phyloP scores from a whole-genome alignment of 495 filamentous ascomycete species.

The Penicillium cosmopolitanum region DNA sequence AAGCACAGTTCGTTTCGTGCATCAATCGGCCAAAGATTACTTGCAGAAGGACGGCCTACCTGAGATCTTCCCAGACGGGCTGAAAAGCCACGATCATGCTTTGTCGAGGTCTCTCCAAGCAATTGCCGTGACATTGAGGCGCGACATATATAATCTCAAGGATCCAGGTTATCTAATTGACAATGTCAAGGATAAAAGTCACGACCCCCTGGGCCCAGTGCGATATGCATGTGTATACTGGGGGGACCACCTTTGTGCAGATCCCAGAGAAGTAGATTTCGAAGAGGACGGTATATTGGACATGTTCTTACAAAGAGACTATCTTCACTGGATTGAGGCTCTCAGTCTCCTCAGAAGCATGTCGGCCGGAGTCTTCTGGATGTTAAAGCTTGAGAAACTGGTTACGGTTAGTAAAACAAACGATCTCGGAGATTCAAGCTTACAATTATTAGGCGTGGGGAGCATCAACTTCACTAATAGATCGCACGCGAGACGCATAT shows the following conservation, averaged over 20 bases:
- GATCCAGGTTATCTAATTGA: background rate
- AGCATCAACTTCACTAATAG: background rate
- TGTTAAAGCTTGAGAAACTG: slow-evolving; percentile 15
- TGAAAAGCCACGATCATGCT: background rate
- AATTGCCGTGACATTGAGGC: background rate
- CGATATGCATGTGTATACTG: slow-evolving; percentile 1
- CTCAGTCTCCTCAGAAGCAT: slow-evolving; percentile 34
- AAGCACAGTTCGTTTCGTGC: background rate
- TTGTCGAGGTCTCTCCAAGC: background rate
- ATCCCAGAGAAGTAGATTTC: slow-evolving; percentile 1
- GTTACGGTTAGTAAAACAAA: slow-evolving; percentile 8
- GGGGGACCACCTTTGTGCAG: background rate
- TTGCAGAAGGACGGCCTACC: background rate
- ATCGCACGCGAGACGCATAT: slow-evolving; percentile 1
- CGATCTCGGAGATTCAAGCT: background rate
- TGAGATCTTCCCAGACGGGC: background rate
- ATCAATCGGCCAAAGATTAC: background rate
- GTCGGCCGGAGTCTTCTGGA: slow-evolving; percentile 27
- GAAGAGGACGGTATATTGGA: slow-evolving; percentile 21
- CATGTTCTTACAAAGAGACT: slow-evolving; percentile 28
- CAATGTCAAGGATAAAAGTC: background rate
- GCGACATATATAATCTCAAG: background rate
- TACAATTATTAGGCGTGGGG: background rate
- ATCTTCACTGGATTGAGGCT: slow-evolving; percentile 43
- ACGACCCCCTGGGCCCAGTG: background rate